Conservation (phyloP, 441 rosid species). For the Biscutella laevigata region DNA sequence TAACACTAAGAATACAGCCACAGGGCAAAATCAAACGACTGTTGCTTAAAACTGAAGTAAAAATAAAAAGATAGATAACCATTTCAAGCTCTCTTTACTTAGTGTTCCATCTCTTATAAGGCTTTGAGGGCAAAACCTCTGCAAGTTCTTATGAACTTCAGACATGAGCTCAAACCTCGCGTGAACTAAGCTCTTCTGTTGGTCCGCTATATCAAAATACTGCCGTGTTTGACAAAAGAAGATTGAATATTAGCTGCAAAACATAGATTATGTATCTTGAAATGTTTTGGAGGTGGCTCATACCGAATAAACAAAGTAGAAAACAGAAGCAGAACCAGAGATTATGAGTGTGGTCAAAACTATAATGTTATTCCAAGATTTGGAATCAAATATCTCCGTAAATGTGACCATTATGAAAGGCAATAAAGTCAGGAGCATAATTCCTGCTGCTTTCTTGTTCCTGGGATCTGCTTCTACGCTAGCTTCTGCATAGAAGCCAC, state of each 20-base stretch:
- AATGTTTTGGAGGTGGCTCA: neutral
- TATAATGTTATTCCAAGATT: constrained; percentile 1
- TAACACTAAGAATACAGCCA: no score
- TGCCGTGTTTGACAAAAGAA: neutral
- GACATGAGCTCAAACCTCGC: constrained; percentile 27
- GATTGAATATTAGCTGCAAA: neutral
- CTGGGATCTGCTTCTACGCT: constrained; percentile 22
- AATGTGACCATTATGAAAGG: constrained; percentile 20
- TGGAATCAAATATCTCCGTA: constrained; percentile 14
- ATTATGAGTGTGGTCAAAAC: constrained; percentile 20
- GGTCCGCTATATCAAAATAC: constrained; percentile 15
- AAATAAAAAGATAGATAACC: no score
- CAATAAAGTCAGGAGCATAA: constrained; percentile 19
- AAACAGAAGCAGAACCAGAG: constrained; percentile 22
- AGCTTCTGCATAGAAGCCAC: constrained; percentile 14
- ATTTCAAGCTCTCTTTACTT: constrained; percentile 15
- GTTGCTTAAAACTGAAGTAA: no score
- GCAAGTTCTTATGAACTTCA: constrained; percentile 22
- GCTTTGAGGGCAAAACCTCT: constrained; percentile 13
- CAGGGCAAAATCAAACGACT: no score
- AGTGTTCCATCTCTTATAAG: constrained; percentile 16
- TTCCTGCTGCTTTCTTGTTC: constrained; percentile 22
- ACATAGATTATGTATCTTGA: no score
- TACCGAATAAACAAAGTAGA: constrained; percentile 26
- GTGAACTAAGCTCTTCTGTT: constrained; percentile 19